A percentile compares a stretch with the other conserved stretches of the same genome.
phyloP scores from a whole-genome alignment of 768 basidiomycete species.

The Rhodocollybia butyracea region DNA sequence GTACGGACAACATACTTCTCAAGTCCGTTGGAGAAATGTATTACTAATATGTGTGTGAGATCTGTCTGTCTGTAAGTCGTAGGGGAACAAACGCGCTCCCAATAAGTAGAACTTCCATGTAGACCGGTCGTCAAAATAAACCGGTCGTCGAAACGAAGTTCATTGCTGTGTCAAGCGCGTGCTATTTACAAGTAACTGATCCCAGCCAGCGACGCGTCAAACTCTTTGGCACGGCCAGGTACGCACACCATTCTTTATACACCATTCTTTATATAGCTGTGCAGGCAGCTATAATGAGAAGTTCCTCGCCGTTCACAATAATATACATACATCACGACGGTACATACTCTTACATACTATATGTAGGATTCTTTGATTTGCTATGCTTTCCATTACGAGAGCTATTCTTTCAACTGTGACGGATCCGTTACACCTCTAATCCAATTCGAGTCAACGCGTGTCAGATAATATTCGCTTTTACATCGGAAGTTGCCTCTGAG shows the following conservation, averaged over 20 bases:
- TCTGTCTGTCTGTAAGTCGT: no score
- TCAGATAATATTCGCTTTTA: constrained; percentile 4
- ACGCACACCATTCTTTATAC: no score
- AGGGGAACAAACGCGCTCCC: neutral
- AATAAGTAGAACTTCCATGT: neutral
- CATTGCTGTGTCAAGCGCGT: neutral
- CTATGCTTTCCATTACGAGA: neutral
- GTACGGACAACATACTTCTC: no score
- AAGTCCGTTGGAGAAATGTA: no score
- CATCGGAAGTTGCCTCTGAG: neutral
- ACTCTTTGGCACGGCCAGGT: no score
- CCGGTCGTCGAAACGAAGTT: no score
- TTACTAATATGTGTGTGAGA: no score
- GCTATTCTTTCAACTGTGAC: neutral
- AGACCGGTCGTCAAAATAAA: neutral
- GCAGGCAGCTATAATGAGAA: no score
- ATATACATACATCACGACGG: no score
- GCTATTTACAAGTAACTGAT: neutral
- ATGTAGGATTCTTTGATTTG: neutral
- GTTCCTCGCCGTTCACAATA: no score
- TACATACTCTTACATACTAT: no score
- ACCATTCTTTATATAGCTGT: no score
- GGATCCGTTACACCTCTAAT: neutral
- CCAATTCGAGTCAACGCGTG: constrained; percentile 6
- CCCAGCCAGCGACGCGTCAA: constrained; percentile 1